Base-by-base conservation (phyloP, 2,329 filamentous ascomycete species). In the Fusarium coicis region DNA sequence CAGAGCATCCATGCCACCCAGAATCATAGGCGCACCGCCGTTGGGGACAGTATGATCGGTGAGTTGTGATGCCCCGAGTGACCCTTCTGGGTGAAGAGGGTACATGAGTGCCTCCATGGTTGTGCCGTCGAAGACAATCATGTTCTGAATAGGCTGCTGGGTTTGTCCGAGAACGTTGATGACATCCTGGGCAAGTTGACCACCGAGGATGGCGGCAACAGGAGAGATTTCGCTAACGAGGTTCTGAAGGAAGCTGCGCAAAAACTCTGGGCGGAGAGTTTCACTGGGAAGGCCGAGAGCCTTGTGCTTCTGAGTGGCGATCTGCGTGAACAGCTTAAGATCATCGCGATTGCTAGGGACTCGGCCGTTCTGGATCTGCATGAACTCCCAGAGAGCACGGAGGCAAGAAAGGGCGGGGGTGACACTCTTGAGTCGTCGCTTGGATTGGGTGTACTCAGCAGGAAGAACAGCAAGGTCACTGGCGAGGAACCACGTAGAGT, bases 91-190 rank as follows among this genome's bases (percentile, higher is more conserved):
- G 79, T 97, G 94, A 46, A 98, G 85, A 4, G 94, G 88, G 80
- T 96, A 97, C 74, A 96, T 91, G 4, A 91, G 91, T 0, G 93
- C 93, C 73, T 93, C 89, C 82, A 93, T 93, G 50, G 87, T 89
- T 75, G 94, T 93, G 19, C 95, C 95, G 80, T 98, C 95, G 78
- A 98, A 97, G 26, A 98, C 86, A 55, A 97, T 89, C 80, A 97
- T 90, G 81, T 99, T 99, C 84, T 99, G 96, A 46, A 99, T 93
- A 2, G 96, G 96, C 82, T 98, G 96, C 84, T 98, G 95, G 44
- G 93, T 91, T 80, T 93, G 91, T 54, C 95, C 94, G 10, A 98
- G 88, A 37, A 98, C 95, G 78, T 98, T 98, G 84, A 99, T 98
- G 57, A 97, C 95, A 80, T 99, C 96, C 83, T 99, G 96, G 2